Evolutionary conservation across 163 green algal genomes (phyloP).

Genomic region (Volvox carteri): DNA sequence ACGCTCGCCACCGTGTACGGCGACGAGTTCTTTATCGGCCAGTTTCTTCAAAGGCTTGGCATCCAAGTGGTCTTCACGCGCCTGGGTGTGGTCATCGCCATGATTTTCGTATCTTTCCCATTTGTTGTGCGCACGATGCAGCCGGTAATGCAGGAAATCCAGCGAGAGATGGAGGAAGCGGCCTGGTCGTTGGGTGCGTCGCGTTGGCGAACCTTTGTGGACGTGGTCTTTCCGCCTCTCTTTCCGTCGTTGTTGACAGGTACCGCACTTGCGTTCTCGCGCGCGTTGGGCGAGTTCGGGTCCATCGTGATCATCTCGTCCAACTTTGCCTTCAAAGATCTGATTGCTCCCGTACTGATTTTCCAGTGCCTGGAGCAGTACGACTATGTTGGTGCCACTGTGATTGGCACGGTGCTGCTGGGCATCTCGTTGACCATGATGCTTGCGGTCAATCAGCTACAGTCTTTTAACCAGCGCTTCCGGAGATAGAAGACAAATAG

Average conservation of each 20-base stretch:
- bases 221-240: conserved; percentile 79
- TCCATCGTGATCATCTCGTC: conserved; percentile 82
- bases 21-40: conserved; percentile 68
- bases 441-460: conserved; percentile 72
- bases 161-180: conserved; percentile 72
- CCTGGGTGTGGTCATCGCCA: conserved; percentile 77
- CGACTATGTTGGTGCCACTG: conserved; percentile 79
- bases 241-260: conserved; percentile 80
- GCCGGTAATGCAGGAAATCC: conserved; percentile 78
- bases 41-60: conserved; percentile 53
- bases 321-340: conserved; percentile 86
- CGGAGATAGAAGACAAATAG: no score
- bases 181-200: conserved; percentile 82
- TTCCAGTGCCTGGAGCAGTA: conserved; percentile 90
- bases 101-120: conserved; percentile 87
- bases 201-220: conserved; percentile 75
- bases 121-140: conserved; percentile 86
- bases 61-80: conserved; percentile 79
- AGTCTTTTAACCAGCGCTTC: conserved; percentile 62
- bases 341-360: conserved; percentile 84
- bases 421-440: conserved; percentile 77
- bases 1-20: conserved; percentile 82
- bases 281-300: conserved; percentile 81
- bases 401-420: conserved; percentile 84
- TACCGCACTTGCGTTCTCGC: conserved; percentile 80